phyloP scores from a whole-genome alignment of 805 yeast genomes.

The Ogataea paradorogensis region DNA sequence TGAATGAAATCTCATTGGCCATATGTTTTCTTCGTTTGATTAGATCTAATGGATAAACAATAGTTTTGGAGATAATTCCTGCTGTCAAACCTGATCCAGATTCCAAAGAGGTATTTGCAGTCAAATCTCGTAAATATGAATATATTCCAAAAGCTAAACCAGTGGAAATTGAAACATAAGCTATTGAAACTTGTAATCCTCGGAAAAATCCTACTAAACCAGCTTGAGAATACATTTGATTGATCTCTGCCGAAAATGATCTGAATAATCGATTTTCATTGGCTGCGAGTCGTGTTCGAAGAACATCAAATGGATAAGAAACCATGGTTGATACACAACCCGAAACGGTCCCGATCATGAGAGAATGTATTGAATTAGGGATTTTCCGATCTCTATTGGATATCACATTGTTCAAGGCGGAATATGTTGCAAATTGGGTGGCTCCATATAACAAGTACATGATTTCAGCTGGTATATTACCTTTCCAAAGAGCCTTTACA shows the following conservation, averaged over 20 bases:
- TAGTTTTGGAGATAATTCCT: slow-evolving; percentile 68
- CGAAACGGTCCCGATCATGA: slow-evolving; percentile 69
- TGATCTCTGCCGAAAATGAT: slow-evolving; percentile 36
- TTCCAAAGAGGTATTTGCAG: slow-evolving; percentile 40
- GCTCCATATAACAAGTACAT: slow-evolving; percentile 87
- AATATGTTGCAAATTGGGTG: slow-evolving; percentile 73
- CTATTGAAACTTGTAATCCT: slow-evolving; percentile 50
- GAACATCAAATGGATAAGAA: slow-evolving; percentile 89
- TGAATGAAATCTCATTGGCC: slow-evolving; percentile 21
- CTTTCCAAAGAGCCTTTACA: slow-evolving; percentile 83
- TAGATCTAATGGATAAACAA: slow-evolving; percentile 85
- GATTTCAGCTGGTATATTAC: slow-evolving; percentile 87
- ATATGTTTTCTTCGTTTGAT: slow-evolving; percentile 77
- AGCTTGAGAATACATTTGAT: slow-evolving; percentile 29
- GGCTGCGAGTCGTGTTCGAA: slow-evolving; percentile 83
- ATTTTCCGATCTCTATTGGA: slow-evolving; percentile 26
- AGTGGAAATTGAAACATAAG: slow-evolving; percentile 66
- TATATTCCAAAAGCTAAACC: slow-evolving; percentile 76
- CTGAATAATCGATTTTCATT: slow-evolving; percentile 39
- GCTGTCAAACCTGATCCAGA: slow-evolving; percentile 70
- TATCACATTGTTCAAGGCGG: slow-evolving; percentile 49
- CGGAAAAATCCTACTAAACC: slow-evolving; percentile 48
- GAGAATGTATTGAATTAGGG: slow-evolving; percentile 40
- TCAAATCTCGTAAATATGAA: slow-evolving; percentile 44
- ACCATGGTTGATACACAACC: slow-evolving; percentile 69